Evolutionary conservation across 495 filamentous ascomycete genomes (phyloP).

Genomic region (Aspergillus cristatus): DNA sequence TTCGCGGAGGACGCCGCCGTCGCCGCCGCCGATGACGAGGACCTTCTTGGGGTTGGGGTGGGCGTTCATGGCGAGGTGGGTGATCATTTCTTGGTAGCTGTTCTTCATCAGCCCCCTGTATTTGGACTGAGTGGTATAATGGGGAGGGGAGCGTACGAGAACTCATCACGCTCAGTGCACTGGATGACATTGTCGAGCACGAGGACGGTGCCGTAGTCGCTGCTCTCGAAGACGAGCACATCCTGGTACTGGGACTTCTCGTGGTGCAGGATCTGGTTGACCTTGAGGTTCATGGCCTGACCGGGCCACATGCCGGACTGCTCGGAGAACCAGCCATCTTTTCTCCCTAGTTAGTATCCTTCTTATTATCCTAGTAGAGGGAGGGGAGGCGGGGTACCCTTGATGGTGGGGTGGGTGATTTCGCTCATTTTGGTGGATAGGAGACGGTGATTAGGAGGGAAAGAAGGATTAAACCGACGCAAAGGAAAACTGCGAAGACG

Average conservation of each 20-base stretch:
- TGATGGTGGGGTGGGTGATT: constrained; percentile 50
- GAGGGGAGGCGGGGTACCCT: constrained; percentile 36
- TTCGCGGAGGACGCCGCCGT: constrained; percentile 94
- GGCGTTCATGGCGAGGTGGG: constrained; percentile 95
- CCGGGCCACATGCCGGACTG: constrained; percentile 97
- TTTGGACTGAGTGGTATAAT: background rate
- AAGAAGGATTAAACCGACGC: constrained; percentile 9
- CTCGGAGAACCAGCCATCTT: constrained; percentile 99
- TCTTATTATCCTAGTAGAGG: background rate
- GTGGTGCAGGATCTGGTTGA: constrained; percentile 95
- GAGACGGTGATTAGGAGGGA: constrained; percentile 5
- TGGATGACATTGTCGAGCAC: constrained; percentile 99
- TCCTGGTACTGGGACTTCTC: constrained; percentile 99
- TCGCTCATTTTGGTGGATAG: constrained; percentile 40
- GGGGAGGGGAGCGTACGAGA: constrained; percentile 72
- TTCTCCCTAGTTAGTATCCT: constrained; percentile 5
- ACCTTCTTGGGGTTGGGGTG: constrained; percentile 98
- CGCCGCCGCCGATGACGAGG: constrained; percentile 93
- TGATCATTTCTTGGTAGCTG: constrained; percentile 99
- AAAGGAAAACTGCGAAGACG: constrained; percentile 8
- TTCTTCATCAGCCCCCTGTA: background rate
- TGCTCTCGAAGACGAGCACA: constrained; percentile 95
- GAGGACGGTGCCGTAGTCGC: constrained; percentile 92
- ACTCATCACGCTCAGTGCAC: constrained; percentile 96
- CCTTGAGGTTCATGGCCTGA: constrained; percentile 96